A percentile compares a stretch with the other conserved stretches of the same genome.
These are phyloP conservation scores for Gracilaria domingensis DNA, from an alignment of 23 red algal genomes.

Conservation along the genomic window DNA sequence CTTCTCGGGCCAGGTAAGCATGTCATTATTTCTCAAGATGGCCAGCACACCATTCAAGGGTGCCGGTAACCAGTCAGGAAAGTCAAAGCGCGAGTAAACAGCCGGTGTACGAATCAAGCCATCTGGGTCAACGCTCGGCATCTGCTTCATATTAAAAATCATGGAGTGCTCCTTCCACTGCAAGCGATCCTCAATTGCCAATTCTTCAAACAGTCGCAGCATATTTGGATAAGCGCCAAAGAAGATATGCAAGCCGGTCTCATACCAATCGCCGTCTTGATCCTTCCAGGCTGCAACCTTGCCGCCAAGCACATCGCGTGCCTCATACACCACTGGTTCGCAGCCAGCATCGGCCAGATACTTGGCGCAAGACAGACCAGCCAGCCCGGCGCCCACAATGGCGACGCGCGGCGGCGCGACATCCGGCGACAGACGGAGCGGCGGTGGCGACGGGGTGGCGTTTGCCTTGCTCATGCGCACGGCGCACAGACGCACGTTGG, in stretches of 20 bases:
- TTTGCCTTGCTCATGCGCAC: conserved; percentile 25
- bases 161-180: conserved; percentile 99
- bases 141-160: conserved; percentile 95
- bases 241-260: conserved; percentile 98
- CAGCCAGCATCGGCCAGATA: conserved; percentile 92
- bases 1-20: conserved; percentile 98
- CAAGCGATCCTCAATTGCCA: conserved; percentile 88
- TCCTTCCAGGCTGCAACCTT: conserved; percentile 99
- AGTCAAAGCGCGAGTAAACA: conserved; percentile 93
- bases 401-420: conserved; percentile 52
- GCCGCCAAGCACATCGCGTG: conserved; percentile 95
- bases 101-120: conserved; percentile 45
- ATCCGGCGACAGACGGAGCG: not conserved
- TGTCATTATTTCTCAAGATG: conserved; percentile 91
- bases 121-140: conserved; percentile 29
- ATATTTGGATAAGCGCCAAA: conserved; percentile 99
- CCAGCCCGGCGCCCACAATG: conserved; percentile 92
- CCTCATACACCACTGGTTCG: conserved; percentile 80
- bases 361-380: conserved; percentile 97
- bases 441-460: conserved; percentile 39
- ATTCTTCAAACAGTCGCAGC: conserved; percentile 91
- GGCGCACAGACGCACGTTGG: not conserved
- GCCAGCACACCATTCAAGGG: conserved; percentile 94
- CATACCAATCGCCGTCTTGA: conserved; percentile 98
- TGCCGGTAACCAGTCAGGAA: conserved; percentile 88